Evolutionary conservation across 805 yeast species (phyloP).

Genomic region (Hanseniaspora clermontiae): DNA sequence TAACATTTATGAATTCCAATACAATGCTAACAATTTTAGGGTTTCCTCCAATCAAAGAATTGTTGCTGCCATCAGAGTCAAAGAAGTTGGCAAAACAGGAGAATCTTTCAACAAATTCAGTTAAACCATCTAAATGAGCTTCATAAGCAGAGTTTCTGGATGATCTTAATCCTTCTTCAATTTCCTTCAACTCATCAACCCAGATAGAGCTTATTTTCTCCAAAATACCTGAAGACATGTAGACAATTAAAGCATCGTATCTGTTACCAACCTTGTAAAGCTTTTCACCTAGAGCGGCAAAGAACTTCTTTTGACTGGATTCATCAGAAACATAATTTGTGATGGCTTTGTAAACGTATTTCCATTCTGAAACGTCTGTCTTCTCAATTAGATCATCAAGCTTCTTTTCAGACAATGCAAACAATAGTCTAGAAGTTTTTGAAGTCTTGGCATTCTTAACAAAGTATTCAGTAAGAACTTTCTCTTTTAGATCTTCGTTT

Average conservation of each 20-base stretch:
- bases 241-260: constrained; percentile 63
- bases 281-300: constrained; percentile 67
- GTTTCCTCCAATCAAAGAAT: constrained; percentile 20
- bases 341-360: constrained; percentile 59
- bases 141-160: constrained; percentile 45
- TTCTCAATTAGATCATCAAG: constrained; percentile 62
- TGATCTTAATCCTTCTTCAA: constrained; percentile 32
- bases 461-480: constrained; percentile 64
- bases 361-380: constrained; percentile 73
- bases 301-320: constrained; percentile 40
- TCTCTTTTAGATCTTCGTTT: constrained; percentile 43
- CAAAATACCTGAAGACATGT: constrained; percentile 66
- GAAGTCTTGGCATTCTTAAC: constrained; percentile 36
- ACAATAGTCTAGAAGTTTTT: constrained; percentile 60
- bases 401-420: constrained; percentile 44
- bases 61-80: constrained; percentile 18
- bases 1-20: constrained; percentile 68
- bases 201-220: constrained; percentile 72
- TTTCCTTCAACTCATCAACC: constrained; percentile 56
- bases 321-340: constrained; percentile 40
- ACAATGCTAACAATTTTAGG: constrained; percentile 37
- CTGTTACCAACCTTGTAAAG: constrained; percentile 44
- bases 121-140: constrained; percentile 72
- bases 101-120: constrained; percentile 72
- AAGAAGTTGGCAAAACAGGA: constrained; percentile 38